Percentiles rank a stretch among this genome's conserved stretches.
Evolutionary conservation across 2,329 filamentous ascomycete species (phyloP).

Genomic region (Aureobasidium sp.): DNA sequence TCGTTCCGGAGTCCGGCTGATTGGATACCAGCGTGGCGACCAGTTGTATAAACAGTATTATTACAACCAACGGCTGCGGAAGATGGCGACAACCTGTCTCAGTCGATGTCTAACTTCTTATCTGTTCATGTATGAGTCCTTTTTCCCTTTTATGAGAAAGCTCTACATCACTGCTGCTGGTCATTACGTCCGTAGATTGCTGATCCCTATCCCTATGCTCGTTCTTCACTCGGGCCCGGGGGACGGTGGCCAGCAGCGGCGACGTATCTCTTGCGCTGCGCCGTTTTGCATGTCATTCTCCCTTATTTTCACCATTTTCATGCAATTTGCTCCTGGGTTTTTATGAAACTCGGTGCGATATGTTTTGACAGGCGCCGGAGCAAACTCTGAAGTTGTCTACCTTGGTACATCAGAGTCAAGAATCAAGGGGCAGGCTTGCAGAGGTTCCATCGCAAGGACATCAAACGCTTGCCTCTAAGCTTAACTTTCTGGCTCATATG

Average conservation of each 20-base stretch:
- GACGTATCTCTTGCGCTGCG: not conserved
- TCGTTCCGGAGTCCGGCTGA: not conserved
- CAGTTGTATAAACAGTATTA: slow-evolving; percentile 5
- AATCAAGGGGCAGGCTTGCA: not conserved
- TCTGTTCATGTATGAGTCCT: not conserved
- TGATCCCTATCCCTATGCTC: not conserved
- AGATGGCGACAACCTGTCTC: slow-evolving; percentile 12
- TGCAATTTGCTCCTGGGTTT: not conserved
- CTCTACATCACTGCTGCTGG: slow-evolving; percentile 1
- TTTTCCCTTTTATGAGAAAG: not conserved
- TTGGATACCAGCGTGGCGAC: slow-evolving; percentile 8
- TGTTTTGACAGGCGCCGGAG: slow-evolving; percentile 9
- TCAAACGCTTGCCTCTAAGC: slow-evolving; percentile 9
- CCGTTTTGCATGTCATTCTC: not conserved
- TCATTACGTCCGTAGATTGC: slow-evolving; percentile 3
- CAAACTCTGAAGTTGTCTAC: not conserved
- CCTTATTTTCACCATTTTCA: not conserved
- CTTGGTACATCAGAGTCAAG: slow-evolving; percentile 4
- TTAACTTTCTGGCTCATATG: not conserved
- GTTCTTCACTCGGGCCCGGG: not conserved
- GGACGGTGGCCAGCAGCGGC: not conserved
- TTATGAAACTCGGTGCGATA: not conserved
- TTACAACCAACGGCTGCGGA: slow-evolving; percentile 9
- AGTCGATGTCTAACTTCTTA: slow-evolving; percentile 8
- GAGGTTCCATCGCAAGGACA: not conserved